A percentile compares a stretch with the other conserved stretches of the same genome.
These are phyloP conservation scores for Taphrina populina DNA, from an alignment of 1,139 yeast genomes.

Conservation along the genomic window DNA sequence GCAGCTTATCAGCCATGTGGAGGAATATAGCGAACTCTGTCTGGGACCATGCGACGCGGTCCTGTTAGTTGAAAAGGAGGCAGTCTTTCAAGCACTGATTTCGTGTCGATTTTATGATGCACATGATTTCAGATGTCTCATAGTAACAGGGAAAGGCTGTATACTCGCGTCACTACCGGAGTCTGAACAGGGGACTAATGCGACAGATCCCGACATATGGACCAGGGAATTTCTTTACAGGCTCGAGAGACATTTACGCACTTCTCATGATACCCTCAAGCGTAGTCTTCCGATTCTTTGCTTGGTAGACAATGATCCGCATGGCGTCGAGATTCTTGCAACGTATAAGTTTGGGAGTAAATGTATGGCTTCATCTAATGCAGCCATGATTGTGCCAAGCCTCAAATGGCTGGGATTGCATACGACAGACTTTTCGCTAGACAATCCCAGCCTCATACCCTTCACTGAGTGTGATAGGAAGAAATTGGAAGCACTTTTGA, in stretches of 20 bases:
- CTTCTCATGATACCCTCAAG: conserved; percentile 20
- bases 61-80: conserved; percentile 66
- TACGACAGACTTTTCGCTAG: conserved; percentile 25
- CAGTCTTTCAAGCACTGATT: conserved; percentile 42
- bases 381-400: conserved; percentile 33
- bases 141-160: conserved; percentile 35
- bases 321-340: conserved; percentile 62
- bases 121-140: conserved; percentile 35
- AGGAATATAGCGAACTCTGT: not conserved
- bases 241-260: conserved; percentile 36
- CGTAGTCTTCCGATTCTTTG: conserved; percentile 55
- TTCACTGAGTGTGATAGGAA: conserved; percentile 2
- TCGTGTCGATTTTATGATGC: conserved; percentile 21
- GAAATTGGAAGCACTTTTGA: conserved; percentile 4
- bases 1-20: conserved; percentile 27
- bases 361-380: conserved; percentile 38
- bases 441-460: not conserved
- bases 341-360: conserved; percentile 47
- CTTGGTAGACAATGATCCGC: conserved; percentile 62
- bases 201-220: conserved; percentile 70
- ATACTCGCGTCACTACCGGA: conserved; percentile 47
- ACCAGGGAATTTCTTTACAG: conserved; percentile 61
- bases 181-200: not conserved
- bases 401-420: conserved; percentile 46
- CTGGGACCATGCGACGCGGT: conserved; percentile 44